Percentiles rank a stretch among this genome's conserved stretches.
These are phyloP conservation scores for Trichoderma asperelloides DNA, from an alignment of 495 filamentous ascomycete genomes.

Conservation along the genomic window DNA sequence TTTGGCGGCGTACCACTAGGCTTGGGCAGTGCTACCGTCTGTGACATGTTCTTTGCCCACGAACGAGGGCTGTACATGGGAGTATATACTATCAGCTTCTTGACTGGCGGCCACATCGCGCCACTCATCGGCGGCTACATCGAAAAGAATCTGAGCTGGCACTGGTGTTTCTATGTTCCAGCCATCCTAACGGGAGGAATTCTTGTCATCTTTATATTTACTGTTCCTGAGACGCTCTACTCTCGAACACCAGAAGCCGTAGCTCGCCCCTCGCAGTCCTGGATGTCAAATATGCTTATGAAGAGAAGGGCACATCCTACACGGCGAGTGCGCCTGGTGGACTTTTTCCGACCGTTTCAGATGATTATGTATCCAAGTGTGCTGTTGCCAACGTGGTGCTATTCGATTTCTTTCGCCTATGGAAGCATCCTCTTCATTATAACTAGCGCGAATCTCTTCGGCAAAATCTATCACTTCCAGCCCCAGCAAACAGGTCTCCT, in stretches of 20 bases:
- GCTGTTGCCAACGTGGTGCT: slow-evolving; percentile 19
- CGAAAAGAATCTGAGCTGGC: slow-evolving; percentile 51
- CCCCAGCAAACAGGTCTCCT: slow-evolving; percentile 24
- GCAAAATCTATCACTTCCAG: slow-evolving; percentile 21
- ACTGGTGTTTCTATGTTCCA: slow-evolving; percentile 58
- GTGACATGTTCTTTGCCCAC: slow-evolving; percentile 61
- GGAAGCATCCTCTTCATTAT: slow-evolving; percentile 24
- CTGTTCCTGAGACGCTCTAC: slow-evolving; percentile 26
- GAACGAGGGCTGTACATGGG: slow-evolving; percentile 57
- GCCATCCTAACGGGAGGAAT: slow-evolving; percentile 50
- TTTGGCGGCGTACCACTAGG: slow-evolving; percentile 57
- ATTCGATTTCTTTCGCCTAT: slow-evolving; percentile 18
- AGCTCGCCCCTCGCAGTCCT: slow-evolving; percentile 13
- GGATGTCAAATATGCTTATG: slow-evolving; percentile 18
- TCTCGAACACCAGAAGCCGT: slow-evolving; percentile 13
- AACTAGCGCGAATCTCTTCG: slow-evolving; percentile 18
- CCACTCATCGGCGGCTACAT: slow-evolving; percentile 61
- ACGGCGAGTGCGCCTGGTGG: slow-evolving; percentile 13
- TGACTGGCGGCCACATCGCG: slow-evolving; percentile 56
- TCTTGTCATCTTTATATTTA: slow-evolving; percentile 51
- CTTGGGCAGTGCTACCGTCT: slow-evolving; percentile 52
- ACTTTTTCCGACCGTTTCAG: slow-evolving; percentile 21
- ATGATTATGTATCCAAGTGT: slow-evolving; percentile 22
- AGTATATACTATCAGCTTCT: slow-evolving; percentile 52
- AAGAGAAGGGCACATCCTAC: slow-evolving; percentile 14